Conservation (phyloP, 1,284 basidiomycete species). For the Sporisorium graminicola region DNA sequence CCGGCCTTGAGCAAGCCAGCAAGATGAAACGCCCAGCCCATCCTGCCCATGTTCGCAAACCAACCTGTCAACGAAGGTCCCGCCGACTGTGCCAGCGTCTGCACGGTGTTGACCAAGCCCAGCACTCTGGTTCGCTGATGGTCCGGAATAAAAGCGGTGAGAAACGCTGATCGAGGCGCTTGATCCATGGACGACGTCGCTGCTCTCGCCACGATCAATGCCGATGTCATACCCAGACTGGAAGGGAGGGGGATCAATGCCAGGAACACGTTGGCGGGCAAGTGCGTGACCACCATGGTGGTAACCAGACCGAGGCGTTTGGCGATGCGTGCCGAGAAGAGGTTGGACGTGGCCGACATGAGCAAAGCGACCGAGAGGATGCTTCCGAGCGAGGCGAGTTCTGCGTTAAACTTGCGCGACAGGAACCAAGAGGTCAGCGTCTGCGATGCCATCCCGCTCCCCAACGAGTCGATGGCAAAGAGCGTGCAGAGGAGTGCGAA, state of each 20-base stretch:
- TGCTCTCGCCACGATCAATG: slow-evolving; percentile 23
- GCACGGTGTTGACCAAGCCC: slow-evolving; percentile 23
- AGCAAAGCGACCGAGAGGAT: slow-evolving; percentile 22
- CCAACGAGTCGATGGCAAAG: slow-evolving; percentile 32
- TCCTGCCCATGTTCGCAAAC: slow-evolving; percentile 10
- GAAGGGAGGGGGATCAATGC: slow-evolving; percentile 11
- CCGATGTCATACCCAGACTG: slow-evolving; percentile 14
- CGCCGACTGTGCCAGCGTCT: slow-evolving; percentile 27
- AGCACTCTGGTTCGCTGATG: slow-evolving; percentile 15
- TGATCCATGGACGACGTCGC: slow-evolving; percentile 29
- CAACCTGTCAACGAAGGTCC: slow-evolving; percentile 26
- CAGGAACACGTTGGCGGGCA: slow-evolving; percentile 20
- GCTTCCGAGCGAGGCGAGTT: slow-evolving; percentile 21
- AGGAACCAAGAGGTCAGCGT: slow-evolving; percentile 29
- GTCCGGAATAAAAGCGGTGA: slow-evolving; percentile 16
- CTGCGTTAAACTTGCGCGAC: slow-evolving; percentile 29
- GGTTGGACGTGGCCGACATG: slow-evolving; percentile 27
- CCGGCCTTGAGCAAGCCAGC: slow-evolving; percentile 21
- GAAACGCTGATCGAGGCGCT: slow-evolving; percentile 25
- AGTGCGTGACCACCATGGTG: slow-evolving; percentile 30
- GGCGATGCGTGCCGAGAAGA: slow-evolving; percentile 30
- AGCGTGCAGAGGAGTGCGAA: slow-evolving; percentile 20
- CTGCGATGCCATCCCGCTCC: slow-evolving; percentile 30
- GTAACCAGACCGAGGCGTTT: slow-evolving; percentile 16
- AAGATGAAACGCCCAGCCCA: slow-evolving; percentile 27